Base-by-base conservation (phyloP, 1,284 basidiomycete species). In the Boletus semigastroideus region DNA sequence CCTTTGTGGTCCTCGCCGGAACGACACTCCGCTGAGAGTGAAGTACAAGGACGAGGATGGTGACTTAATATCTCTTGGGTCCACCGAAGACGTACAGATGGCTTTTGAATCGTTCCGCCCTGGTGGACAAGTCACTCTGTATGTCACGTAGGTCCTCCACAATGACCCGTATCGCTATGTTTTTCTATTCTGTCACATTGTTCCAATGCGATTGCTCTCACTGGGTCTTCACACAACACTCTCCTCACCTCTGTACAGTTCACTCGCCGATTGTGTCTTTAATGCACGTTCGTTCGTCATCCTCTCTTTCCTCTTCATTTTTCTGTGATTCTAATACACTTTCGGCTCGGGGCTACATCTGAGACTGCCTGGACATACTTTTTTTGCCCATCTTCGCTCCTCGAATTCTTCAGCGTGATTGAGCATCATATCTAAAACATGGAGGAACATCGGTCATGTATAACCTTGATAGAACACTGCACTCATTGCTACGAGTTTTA, bases 41-140 rank as follows among this genome's bases (percentile, higher is more conserved):
- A 92, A 91, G 69, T 95, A 94, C 71, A 84, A 79, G 68, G 92
- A 95, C 70, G 92, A 94, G 66, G 92, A 94, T 61, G 91, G 90
- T n/a, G 92, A 94, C 67, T 76, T 90, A 78, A 83, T 95, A 44
- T 86, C 84, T 36, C 78, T 94, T 55, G 87, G 86, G 28, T 92
- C 89, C 46, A 92, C 90, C 44, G 92, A 94, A 66, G 92, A 94
- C 67, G 87, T 94, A 19, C 87, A 90, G 57, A 92, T 94, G 83
- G 91, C 92, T 42, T 92, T 94, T 59, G 91, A 93, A 69, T 79
- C 83, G 54, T 83, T 81, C 70, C 76, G 80, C 57, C 83, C 84
- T 19, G 86, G 84, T 27, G 84, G 82, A 56, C 86, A 88, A 71
- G 86, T 90, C 51, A 86, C 82, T 19, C 78, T 90, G 46, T 89